These are phyloP conservation scores for Paramecium sexaurelia DNA, from an alignment of 73 alveolate species.

Conservation along the genomic window DNA sequence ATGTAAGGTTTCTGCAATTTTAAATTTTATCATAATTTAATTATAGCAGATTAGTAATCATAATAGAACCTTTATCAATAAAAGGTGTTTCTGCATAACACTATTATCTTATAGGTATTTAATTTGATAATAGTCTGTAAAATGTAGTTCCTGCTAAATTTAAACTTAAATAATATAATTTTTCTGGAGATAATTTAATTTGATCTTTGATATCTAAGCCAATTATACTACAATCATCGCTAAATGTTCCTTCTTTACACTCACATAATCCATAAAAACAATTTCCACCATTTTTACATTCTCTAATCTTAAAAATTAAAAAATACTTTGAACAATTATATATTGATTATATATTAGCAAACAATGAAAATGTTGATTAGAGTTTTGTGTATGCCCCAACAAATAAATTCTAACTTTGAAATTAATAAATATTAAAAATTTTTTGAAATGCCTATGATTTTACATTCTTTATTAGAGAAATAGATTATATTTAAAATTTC, in stretches of 20 bases:
- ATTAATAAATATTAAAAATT: neutral
- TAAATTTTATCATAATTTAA: neutral
- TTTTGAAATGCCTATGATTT: neutral
- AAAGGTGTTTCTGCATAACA: neutral
- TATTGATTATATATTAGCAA: neutral
- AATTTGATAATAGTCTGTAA: neutral
- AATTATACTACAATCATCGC: neutral
- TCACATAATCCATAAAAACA: neutral
- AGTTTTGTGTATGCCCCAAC: neutral
- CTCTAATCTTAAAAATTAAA: neutral
- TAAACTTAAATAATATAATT: neutral
- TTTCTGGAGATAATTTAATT: neutral
- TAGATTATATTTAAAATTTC: neutral
- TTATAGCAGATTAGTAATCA: neutral
- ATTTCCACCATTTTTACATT: neutral
- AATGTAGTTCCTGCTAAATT: neutral
- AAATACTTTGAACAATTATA: neutral
- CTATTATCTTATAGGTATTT: neutral
- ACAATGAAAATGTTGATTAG: neutral
- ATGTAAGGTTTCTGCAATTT: neutral
- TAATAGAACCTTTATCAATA: neutral
- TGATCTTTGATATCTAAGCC: neutral
- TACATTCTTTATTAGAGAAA: neutral
- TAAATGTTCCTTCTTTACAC: neutral
- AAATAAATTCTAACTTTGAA: neutral